Conservation (phyloP, 2,329 filamentous ascomycete genomes). For the Colletotrichum neosansevieriae region DNA sequence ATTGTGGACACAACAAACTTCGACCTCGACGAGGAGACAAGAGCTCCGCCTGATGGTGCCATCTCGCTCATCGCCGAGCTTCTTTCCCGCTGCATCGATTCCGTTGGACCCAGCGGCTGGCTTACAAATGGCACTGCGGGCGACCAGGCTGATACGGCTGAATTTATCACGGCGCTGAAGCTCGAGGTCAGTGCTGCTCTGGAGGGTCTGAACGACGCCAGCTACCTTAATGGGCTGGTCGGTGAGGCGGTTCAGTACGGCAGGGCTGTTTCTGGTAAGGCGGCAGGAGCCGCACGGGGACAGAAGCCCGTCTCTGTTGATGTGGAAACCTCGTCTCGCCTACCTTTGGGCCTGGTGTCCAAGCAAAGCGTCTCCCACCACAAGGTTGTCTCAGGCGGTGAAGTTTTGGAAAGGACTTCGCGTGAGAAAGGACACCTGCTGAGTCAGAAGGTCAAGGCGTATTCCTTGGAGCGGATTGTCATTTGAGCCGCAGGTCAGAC, state of each 20-base stretch:
- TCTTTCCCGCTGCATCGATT: conserved; percentile 79
- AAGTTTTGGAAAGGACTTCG: conserved; percentile 75
- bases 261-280: conserved; percentile 47
- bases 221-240: conserved; percentile 73
- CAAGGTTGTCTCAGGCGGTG: conserved; percentile 76
- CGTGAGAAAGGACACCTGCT: conserved; percentile 83
- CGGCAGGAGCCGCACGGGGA: conserved; percentile 39
- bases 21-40: conserved; percentile 53
- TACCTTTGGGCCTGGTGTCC: conserved; percentile 81
- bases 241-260: conserved; percentile 75
- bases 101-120: conserved; percentile 81
- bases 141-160: conserved; percentile 66
- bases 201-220: conserved; percentile 77
- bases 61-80: conserved; percentile 79
- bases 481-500: conserved; percentile 59
- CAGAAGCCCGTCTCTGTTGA: conserved; percentile 60
- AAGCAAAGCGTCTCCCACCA: conserved; percentile 61
- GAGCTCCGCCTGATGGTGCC: conserved; percentile 71
- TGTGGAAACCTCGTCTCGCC: conserved; percentile 60
- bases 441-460: conserved; percentile 83
- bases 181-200: conserved; percentile 78
- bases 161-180: conserved; percentile 74
- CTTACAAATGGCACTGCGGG: conserved; percentile 69
- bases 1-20: conserved; percentile 66
- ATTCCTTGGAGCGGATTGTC: conserved; percentile 83